Evolutionary conservation across 805 yeast species (phyloP).

Genomic region (Lipomyces anomalus): DNA sequence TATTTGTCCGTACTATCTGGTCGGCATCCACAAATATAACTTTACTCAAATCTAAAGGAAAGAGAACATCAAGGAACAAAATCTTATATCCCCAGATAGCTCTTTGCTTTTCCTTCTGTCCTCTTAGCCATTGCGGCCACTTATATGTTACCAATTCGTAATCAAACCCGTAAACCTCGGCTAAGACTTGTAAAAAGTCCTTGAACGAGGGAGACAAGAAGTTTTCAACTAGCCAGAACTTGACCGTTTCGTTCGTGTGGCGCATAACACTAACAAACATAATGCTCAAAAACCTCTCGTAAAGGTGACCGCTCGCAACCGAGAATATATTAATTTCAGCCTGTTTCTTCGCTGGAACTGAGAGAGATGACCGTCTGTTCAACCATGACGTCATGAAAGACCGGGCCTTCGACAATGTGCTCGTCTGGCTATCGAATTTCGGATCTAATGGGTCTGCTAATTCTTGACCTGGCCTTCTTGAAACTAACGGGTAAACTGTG

Average conservation of each 20-base stretch:
- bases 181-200: slow-evolving; percentile 51
- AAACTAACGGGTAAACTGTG: slow-evolving; percentile 43
- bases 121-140: slow-evolving; percentile 89
- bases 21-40: slow-evolving; percentile 85
- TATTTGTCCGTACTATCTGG: slow-evolving; percentile 70
- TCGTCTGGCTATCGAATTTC: too few species aligned
- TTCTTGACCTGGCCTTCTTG: slow-evolving; percentile 40
- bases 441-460: too few species aligned
- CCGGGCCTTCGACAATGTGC: too few species aligned
- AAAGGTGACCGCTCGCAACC: slow-evolving; percentile 74
- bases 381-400: too few species aligned
- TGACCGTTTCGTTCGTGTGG: slow-evolving; percentile 58
- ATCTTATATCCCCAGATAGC: slow-evolving; percentile 86
- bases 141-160: slow-evolving; percentile 76
- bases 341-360: too few species aligned
- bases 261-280: slow-evolving; percentile 74
- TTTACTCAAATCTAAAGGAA: slow-evolving; percentile 69
- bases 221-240: slow-evolving; percentile 83
- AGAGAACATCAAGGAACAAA: slow-evolving; percentile 75
- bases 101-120: slow-evolving; percentile 71
- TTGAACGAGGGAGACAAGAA: slow-evolving; percentile 69
- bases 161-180: slow-evolving; percentile 54
- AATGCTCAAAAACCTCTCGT: slow-evolving; percentile 67
- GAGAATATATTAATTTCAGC: slow-evolving; percentile 76
- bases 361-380: too few species aligned